Base-by-base conservation (phyloP, 768 basidiomycete species). In the Macrolepiota fuliginosa region DNA sequence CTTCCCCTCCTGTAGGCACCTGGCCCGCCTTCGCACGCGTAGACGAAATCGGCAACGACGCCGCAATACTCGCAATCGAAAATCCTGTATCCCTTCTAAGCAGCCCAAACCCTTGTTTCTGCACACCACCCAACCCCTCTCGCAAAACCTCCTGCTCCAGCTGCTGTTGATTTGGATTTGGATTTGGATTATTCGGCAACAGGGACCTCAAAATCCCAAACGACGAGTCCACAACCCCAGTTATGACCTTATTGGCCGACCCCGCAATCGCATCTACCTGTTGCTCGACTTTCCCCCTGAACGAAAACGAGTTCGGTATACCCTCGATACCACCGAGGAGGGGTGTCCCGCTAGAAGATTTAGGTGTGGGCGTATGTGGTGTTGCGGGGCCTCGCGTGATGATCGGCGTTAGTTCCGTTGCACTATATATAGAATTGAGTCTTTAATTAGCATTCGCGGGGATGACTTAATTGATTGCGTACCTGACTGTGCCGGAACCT, bases 191-290 rank as follows among this genome's bases (percentile, higher is more conserved):
- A 11, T 78, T 78, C 0, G 83, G 93, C 56, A 96, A 80, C 46
- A 95, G 77, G 3, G 92, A 88, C 17, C 92, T 83, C 15, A 97
- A 78, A 64, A 94, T 91, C 17, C 92, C 91, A 73, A 96, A 94
- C 2, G 91, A 92, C 0, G 92, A 86, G 70, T 96, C 94, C 52
- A 96, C 90, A 56, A 97, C 94, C 24, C 92, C 94, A 4, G 82
- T 87, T 55, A 93, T 91, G 46, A 93, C 94, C 54, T 83, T 90
- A 63, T 92, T 79, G 17, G 95, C 95, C 0, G 90, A 89, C n/a
- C 86, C 92, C 0, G 90, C 85, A 40, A 94, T 85, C 0, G 84
- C 85, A 61, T 90, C 89, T 15, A 91, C 90, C 63, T 88, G 88
- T 69, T 93, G 91, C 65, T 85, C 90, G 10, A 94, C 90, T 47